A percentile compares a stretch with the other conserved stretches of the same genome.
phyloP scores from a whole-genome alignment of 306 rosid species.

The Trifolium repens region DNA sequence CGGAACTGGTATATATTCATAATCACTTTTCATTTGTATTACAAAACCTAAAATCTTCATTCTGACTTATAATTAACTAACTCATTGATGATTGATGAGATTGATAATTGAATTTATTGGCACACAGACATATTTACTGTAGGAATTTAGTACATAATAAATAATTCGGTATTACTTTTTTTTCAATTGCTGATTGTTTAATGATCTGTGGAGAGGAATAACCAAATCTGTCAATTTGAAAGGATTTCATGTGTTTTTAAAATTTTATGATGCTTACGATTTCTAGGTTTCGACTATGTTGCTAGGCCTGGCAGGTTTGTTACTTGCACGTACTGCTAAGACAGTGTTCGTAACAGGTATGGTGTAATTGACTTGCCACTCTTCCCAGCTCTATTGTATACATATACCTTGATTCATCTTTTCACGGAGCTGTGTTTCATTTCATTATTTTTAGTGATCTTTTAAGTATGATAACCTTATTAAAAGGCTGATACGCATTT shows the following conservation, averaged over 20 bases:
- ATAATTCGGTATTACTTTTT: not conserved
- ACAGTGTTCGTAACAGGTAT: constrained; percentile 81
- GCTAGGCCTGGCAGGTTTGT: constrained; percentile 80
- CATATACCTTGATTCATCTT: not conserved
- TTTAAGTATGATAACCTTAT: constrained; percentile 25
- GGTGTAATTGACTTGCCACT: constrained; percentile 26
- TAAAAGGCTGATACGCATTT: constrained; percentile 25
- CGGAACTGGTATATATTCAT: constrained; percentile 67
- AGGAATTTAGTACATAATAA: not conserved
- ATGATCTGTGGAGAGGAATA: constrained; percentile 23
- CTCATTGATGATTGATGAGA: not conserved
- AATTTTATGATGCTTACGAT: constrained; percentile 34
- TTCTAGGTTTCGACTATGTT: constrained; percentile 46
- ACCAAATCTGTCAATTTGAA: constrained; percentile 30
- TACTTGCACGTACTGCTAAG: constrained; percentile 70
- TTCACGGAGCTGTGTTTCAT: constrained; percentile 11
- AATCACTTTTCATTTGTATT: not conserved
- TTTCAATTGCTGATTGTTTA: constrained; percentile 12
- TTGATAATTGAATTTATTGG: constrained; percentile 7
- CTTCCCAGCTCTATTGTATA: constrained; percentile 15
- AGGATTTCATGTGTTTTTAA: constrained; percentile 16
- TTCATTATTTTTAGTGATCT: constrained; percentile 10
- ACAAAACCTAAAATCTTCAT: not conserved
- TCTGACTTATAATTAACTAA: constrained; percentile 18
- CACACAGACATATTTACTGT: not conserved